A percentile compares a stretch with the other conserved stretches of the same genome.
Evolutionary conservation across 768 basidiomycete species (phyloP).

Genomic region (Tylopilus felleus): DNA sequence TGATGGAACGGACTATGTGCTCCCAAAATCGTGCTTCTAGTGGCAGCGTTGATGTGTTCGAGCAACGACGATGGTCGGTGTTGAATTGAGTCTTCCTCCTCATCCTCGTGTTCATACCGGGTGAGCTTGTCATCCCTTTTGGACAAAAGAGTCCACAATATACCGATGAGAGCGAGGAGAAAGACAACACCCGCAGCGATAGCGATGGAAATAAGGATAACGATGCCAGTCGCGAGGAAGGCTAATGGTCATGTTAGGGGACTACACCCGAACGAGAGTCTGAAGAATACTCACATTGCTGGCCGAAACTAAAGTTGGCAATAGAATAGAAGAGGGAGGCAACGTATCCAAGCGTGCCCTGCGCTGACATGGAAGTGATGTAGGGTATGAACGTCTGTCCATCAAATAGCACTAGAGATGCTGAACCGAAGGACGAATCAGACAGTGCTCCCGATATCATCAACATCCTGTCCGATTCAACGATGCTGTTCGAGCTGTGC

Average conservation of each 20-base stretch:
- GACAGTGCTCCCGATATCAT: slow-evolving; percentile 80
- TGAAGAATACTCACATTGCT: slow-evolving; percentile 51
- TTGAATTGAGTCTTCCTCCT: slow-evolving; percentile 71
- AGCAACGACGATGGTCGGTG: slow-evolving; percentile 86
- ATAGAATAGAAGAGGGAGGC: slow-evolving; percentile 83
- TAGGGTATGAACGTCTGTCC: slow-evolving; percentile 82
- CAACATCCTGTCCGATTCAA: slow-evolving; percentile 84
- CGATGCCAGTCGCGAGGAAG: slow-evolving; percentile 87
- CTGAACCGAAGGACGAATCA: slow-evolving; percentile 69
- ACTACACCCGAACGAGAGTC: not conserved
- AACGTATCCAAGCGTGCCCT: slow-evolving; percentile 67
- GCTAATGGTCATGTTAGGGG: slow-evolving; percentile 41
- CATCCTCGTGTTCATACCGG: slow-evolving; percentile 66
- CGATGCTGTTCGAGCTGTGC: slow-evolving; percentile 65
- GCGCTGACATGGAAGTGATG: slow-evolving; percentile 59
- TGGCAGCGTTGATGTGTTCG: slow-evolving; percentile 89
- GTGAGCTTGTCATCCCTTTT: slow-evolving; percentile 69
- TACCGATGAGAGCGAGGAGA: slow-evolving; percentile 78
- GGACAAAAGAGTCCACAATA: slow-evolving; percentile 86
- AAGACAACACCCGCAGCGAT: slow-evolving; percentile 94
- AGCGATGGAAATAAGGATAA: slow-evolving; percentile 96
- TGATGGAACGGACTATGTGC: slow-evolving; percentile 36
- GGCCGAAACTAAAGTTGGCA: slow-evolving; percentile 68
- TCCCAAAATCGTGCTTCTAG: slow-evolving; percentile 77
- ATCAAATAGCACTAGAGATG: slow-evolving; percentile 85